Base-by-base conservation (phyloP, 129 eudicot genomes). In the Sambucus nigra region DNA sequence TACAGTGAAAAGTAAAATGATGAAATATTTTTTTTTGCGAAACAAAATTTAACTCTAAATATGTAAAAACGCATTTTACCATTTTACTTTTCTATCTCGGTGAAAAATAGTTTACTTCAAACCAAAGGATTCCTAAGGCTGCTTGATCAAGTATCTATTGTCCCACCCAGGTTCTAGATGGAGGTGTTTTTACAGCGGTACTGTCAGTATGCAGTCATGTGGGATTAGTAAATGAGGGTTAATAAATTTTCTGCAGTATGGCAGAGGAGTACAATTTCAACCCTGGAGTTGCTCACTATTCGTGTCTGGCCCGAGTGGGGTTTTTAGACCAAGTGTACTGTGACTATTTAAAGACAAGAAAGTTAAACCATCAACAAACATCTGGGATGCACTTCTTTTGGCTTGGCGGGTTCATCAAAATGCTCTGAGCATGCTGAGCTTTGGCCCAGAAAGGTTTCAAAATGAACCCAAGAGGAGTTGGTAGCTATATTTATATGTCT, bases 171-270 rank as follows among this genome's bases (percentile, higher is more conserved):
- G 1, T 42, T 24, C 81, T 76, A 24, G 75, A 75, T 16, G 87
- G 71, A 25, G 73, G 63, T 50, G 75, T 63, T 23, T 67, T 80
- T 57, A 65, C 66, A 24, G 68, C 78, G 10, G 78, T 74, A 66
- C 38, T 79, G 41, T 75, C 76, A 33, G 79, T 82, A 2, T 80
- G 82, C 60, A 75, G 75, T 65, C 86, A 74, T 31, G 64, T 73
- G 0, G 86, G 82, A 14, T 73, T 79, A 5, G 79, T 79, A 18
- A 53, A 47, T 0, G 76, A 75, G 40, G 82, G 81, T 40, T n/a
- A n/a, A n/a, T n/a, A 67, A 25, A 49, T 74, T 57, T 74, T 75
- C 42, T 2, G 40, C 29, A 55, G 60, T 45, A 75, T 74, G 75
- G 9, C 16, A 44, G 47, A 63, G 42, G 72, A 67, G 55, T 69